phyloP scores from a whole-genome alignment of 148 eudicot species.

The Amaranthus hypochondriacus region DNA sequence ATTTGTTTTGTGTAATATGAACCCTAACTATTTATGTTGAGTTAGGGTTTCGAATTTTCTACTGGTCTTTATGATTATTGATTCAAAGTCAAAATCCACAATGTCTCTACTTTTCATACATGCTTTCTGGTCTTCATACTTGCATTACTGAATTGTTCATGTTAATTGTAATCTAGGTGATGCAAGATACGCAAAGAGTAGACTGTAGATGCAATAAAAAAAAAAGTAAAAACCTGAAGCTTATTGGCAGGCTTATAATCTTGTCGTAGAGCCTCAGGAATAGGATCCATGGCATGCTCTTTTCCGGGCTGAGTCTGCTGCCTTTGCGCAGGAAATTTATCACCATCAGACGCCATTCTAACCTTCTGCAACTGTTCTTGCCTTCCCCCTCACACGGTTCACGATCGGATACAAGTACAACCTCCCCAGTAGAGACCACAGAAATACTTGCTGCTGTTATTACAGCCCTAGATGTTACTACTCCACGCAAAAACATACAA shows the following conservation, averaged over 20 bases:
- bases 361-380: neutral
- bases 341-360: constrained; percentile 47
- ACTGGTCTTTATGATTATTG: too few relatives aligned
- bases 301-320: constrained; percentile 76
- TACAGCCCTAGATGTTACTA: neutral
- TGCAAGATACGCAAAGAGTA: too few relatives aligned
- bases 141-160: too few relatives aligned
- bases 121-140: too few relatives aligned
- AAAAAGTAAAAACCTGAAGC: constrained; percentile 35
- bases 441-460: neutral
- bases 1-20: too few relatives aligned
- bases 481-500: constrained; percentile 14
- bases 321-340: constrained; percentile 55
- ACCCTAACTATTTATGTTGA: too few relatives aligned
- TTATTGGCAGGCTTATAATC: constrained; percentile 57
- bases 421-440: constrained; percentile 4
- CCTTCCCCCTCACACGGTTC: neutral
- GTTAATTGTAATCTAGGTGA: neutral
- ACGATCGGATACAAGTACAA: neutral
- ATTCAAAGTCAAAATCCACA: too few relatives aligned
- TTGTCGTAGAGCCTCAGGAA: constrained; percentile 33
- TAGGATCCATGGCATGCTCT: constrained; percentile 77
- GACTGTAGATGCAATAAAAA: too few relatives aligned
- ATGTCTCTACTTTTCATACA: too few relatives aligned
- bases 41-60: too few relatives aligned